A percentile compares a stretch with the other conserved stretches of the same genome.
These are phyloP conservation scores for Murraya koenigii DNA, from an alignment of 345 rosid genomes.

Conservation along the genomic window DNA sequence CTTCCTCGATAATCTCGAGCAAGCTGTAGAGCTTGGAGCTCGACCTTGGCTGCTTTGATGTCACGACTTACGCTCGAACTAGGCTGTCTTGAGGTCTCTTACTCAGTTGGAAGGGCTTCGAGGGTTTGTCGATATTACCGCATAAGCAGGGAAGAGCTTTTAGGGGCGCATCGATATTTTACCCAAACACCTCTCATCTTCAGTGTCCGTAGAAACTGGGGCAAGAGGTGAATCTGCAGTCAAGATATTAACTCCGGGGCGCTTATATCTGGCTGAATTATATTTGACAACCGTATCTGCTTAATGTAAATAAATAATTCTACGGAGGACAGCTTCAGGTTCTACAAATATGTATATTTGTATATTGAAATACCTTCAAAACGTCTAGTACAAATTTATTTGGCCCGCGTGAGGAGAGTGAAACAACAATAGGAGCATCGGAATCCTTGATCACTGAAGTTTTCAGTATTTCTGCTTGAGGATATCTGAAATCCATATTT, in stretches of 20 bases:
- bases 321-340: neutral
- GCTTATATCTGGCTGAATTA: slow-evolving; percentile 44
- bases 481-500: neutral
- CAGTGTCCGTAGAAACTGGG: slow-evolving; percentile 8
- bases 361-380: neutral
- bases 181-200: too few species aligned
- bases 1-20: too few species aligned
- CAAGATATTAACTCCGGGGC: slow-evolving; percentile 49
- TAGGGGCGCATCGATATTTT: too few species aligned
- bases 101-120: too few species aligned
- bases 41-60: too few species aligned
- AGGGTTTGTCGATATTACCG: too few species aligned
- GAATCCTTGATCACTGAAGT: slow-evolving; percentile 14
- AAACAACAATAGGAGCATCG: slow-evolving; percentile 18
- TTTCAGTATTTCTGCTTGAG: slow-evolving; percentile 11
- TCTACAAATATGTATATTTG: too few species aligned
- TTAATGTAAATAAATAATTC: neutral
- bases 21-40: too few species aligned
- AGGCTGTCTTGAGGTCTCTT: too few species aligned
- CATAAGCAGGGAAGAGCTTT: too few species aligned
- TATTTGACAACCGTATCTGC: neutral
- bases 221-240: slow-evolving; percentile 37
- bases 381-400: slow-evolving; percentile 21
- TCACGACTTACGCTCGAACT: too few species aligned
- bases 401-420: slow-evolving; percentile 48